Base-by-base conservation (phyloP, 2,329 filamentous ascomycete species). In the Pseudogymnoascus sp. region DNA sequence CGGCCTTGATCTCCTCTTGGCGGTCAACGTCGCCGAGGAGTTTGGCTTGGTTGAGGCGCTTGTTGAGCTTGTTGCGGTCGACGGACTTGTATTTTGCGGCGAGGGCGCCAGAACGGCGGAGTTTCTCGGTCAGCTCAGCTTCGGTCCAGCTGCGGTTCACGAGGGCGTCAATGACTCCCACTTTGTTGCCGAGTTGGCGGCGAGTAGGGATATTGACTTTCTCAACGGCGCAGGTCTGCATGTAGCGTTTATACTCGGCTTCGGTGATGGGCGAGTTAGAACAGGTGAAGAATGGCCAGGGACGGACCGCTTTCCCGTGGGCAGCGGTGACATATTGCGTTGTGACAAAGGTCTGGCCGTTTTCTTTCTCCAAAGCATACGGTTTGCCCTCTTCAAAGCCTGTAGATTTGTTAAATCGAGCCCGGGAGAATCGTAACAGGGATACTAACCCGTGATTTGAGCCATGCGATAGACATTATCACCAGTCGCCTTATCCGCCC, bases 231-330 rank as follows among this genome's bases (percentile, higher is more conserved):
- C 93, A 88, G 7, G 87, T 87, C 64, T 88, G 84, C 69, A 89
- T 88, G 76, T 91, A 97, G 26, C 91, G 88, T 64, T 88, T 87
- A 76, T 91, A 90, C 73, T 99, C 95, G 61, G 81, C 78, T 75
- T 95, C 91, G n/a, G 89, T 90, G 71, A 97, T 90, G 44, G 82
- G 80, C 60, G 87, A 86, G 74, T 96, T 93, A 0, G 95, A 97
- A 72, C 93, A 93, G 66, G 88, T 88, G 66, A 95, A 88, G 75
- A 97, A 97, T 4, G 93, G 92, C 77, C 92, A 97, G 37, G 93
- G 87, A 73, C 88, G 89, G 72, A 91, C 84, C 0, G 89, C 83
- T 70, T 93, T 92, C 53, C 95, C 95, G 72, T 96, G 89, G 7
- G 91, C 87, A 44, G 90, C 87, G 62, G 88, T 79, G 33, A 90